A percentile compares a stretch with the other conserved stretches of the same genome.
Conservation (phyloP, 768 basidiomycete genomes). For the Lactifluus pinguis region DNA sequence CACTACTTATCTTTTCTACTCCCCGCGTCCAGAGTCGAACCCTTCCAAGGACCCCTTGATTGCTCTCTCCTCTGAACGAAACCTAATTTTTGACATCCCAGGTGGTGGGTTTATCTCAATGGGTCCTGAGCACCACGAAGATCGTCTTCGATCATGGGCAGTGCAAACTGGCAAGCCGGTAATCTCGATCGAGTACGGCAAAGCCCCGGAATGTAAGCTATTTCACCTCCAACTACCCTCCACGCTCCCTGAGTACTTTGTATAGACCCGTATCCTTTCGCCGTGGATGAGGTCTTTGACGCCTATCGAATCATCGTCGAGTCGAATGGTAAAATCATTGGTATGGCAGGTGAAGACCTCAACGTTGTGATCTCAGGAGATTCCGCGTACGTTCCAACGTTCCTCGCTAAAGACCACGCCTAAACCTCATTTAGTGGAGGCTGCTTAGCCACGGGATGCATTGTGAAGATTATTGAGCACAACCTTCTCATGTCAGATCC, state of each 20-base stretch:
- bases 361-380: slow-evolving; percentile 82
- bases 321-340: slow-evolving; percentile 70
- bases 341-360: slow-evolving; percentile 78
- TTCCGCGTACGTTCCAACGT: slow-evolving; percentile 71
- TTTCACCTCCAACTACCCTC: background rate
- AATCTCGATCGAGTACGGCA: slow-evolving; percentile 87
- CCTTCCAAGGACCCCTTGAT: slow-evolving; percentile 36
- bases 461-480: slow-evolving; percentile 76
- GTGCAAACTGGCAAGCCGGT: slow-evolving; percentile 68
- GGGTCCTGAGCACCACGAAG: slow-evolving; percentile 94
- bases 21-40: slow-evolving; percentile 55
- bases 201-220: slow-evolving; percentile 84
- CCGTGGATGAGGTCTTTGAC: slow-evolving; percentile 92
- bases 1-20: slow-evolving; percentile 75
- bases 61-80: slow-evolving; percentile 25
- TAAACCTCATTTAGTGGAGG: slow-evolving; percentile 55
- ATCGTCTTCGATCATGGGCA: slow-evolving; percentile 84
- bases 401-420: slow-evolving; percentile 5
- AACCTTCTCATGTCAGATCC: slow-evolving; percentile 26
- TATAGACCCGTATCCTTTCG: slow-evolving; percentile 92
- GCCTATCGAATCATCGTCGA: slow-evolving; percentile 74
- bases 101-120: slow-evolving; percentile 97
- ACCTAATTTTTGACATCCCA: slow-evolving; percentile 87
- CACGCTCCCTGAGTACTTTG: background rate
- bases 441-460: slow-evolving; percentile 73